These are phyloP conservation scores for Microcyclosporella mali DNA, from an alignment of 2,329 filamentous ascomycete genomes.

Conservation along the genomic window DNA sequence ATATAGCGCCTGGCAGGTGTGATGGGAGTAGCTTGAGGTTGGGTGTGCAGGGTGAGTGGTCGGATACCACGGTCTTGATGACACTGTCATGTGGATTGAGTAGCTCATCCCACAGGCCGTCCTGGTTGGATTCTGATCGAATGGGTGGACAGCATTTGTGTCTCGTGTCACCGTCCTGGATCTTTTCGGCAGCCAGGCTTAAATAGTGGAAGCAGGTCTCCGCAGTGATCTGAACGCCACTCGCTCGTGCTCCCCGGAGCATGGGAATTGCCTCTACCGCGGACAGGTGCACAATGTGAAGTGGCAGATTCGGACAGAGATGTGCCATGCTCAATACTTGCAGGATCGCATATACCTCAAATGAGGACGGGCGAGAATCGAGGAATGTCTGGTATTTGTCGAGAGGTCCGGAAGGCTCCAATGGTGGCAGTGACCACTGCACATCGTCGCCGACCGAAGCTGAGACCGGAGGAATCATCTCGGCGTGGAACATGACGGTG, in stretches of 20 bases:
- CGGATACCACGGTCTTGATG: constrained; percentile 85
- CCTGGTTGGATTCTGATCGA: constrained; percentile 71
- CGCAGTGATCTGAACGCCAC: constrained; percentile 79
- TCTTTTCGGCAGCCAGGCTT: constrained; percentile 72
- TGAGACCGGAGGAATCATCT: constrained; percentile 88
- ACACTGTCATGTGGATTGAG: constrained; percentile 59
- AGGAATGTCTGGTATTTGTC: constrained; percentile 85
- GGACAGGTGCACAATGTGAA: constrained; percentile 91
- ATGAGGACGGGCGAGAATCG: constrained; percentile 77
- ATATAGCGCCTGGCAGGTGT: constrained; percentile 50
- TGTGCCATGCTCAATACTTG: constrained; percentile 78
- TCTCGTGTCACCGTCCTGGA: constrained; percentile 76
- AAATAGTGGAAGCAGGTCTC: constrained; percentile 97
- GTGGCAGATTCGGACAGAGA: constrained; percentile 70
- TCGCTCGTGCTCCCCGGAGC: constrained; percentile 63
- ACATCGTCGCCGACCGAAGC: constrained; percentile 73
- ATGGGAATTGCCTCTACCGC: constrained; percentile 83
- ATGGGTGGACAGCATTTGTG: constrained; percentile 97
- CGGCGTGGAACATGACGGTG: constrained; percentile 97
- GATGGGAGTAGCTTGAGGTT: constrained; percentile 81
- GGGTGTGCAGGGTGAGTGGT: constrained; percentile 94
- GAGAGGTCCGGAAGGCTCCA: constrained; percentile 64
- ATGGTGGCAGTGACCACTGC: constrained; percentile 59
- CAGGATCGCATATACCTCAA: constrained; percentile 85
- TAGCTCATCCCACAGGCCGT: constrained; percentile 81